These are phyloP conservation scores for Penicillium sp. DNA, from an alignment of 2,329 filamentous ascomycete species.

Conservation along the genomic window DNA sequence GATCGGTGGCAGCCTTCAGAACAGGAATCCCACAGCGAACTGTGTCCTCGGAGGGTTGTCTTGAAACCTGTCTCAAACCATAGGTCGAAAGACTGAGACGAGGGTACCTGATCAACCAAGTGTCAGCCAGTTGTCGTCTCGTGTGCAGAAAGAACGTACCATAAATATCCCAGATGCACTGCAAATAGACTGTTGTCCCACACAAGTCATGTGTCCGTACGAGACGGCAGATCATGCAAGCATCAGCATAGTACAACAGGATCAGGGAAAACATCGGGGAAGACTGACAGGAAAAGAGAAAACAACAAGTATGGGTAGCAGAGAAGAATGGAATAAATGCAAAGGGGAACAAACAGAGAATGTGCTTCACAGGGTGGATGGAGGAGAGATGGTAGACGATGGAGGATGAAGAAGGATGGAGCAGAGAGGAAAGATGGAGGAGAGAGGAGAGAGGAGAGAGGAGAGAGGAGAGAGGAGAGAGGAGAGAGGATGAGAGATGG, in stretches of 20 bases:
- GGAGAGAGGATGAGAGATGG: background rate
- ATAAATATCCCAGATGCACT: background rate
- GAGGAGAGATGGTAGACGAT: background rate
- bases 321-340: background rate
- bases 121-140: background rate
- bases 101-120: background rate
- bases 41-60: background rate
- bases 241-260: background rate
- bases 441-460: background rate
- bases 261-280: background rate
- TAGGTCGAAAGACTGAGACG: background rate
- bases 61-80: background rate
- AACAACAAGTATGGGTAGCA: background rate
- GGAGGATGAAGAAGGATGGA: no score
- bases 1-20: background rate
- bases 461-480: background rate
- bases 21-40: background rate
- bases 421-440: background rate
- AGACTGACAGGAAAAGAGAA: background rate
- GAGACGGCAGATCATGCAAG: background rate
- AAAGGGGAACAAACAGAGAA: background rate
- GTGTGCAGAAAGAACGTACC: background rate
- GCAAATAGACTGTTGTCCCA: background rate
- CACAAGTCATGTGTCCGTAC: background rate
- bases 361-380: no score